Percentiles rank a stretch among this genome's conserved stretches.
Conservation (phyloP, 768 basidiomycete genomes). For the Phaffia australis region DNA sequence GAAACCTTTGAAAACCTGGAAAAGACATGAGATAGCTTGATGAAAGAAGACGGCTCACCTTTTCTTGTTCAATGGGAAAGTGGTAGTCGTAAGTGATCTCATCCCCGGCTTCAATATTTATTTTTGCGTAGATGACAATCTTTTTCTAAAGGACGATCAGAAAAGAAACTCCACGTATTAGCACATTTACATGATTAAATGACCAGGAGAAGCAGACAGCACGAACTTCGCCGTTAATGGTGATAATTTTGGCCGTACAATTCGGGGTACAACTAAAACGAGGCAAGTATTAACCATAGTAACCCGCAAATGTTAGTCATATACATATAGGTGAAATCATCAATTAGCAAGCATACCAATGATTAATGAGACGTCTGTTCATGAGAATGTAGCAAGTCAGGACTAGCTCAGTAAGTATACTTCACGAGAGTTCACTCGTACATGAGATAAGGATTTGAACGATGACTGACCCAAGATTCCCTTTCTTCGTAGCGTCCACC, state of each 20-base stretch:
- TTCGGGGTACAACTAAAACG: slow-evolving; percentile 70
- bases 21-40: neutral
- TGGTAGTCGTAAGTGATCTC: slow-evolving; percentile 99
- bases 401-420: neutral
- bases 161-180: neutral
- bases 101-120: slow-evolving; percentile 88
- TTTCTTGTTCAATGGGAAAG: slow-evolving; percentile 97
- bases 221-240: slow-evolving; percentile 41
- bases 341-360: neutral
- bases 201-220: too few species aligned
- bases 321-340: slow-evolving; percentile 4
- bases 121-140: slow-evolving; percentile 98
- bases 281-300: slow-evolving; percentile 18
- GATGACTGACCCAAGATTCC: slow-evolving; percentile 78
- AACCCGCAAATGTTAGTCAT: slow-evolving; percentile 13
- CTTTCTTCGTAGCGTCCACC: slow-evolving; percentile 98
- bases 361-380: neutral
- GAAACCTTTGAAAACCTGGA: neutral
- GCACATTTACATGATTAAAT: too few species aligned
- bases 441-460: neutral
- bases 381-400: slow-evolving; percentile 2
- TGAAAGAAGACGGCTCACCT: slow-evolving; percentile 36
- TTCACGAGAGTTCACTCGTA: too few species aligned
- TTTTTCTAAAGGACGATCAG: slow-evolving; percentile 52
- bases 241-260: slow-evolving; percentile 46